phyloP scores from a whole-genome alignment of 2,329 filamentous ascomycete species.

The Penicillium sp. region DNA sequence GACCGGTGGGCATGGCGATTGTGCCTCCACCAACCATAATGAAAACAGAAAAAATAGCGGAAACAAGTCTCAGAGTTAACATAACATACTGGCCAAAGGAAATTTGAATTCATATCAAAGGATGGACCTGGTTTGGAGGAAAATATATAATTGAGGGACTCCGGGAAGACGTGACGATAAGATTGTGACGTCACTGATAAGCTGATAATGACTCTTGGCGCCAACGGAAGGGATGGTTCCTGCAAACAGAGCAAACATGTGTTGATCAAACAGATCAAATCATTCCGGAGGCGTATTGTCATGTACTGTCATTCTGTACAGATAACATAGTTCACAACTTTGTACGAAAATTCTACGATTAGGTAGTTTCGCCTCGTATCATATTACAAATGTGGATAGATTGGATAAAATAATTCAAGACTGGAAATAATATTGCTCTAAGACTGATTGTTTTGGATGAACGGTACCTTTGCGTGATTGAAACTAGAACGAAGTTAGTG shows the following conservation, averaged over 20 bases:
- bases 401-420: neutral
- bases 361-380: neutral
- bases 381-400: neutral
- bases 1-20: slow-evolving; percentile 13
- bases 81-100: neutral
- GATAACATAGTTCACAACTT: neutral
- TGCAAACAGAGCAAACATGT: neutral
- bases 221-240: neutral
- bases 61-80: neutral
- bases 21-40: neutral
- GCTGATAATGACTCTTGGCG: slow-evolving; percentile 14
- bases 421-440: neutral
- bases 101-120: fast-evolving
- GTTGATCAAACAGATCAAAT: neutral
- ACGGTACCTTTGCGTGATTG: neutral
- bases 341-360: neutral
- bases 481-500: no score
- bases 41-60: neutral
- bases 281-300: neutral
- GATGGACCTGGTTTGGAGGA: neutral
- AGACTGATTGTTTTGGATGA: no score
- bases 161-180: slow-evolving; percentile 26
- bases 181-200: slow-evolving; percentile 22
- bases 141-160: slow-evolving; percentile 7
- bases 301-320: neutral